Conservation (phyloP, 2,329 filamentous ascomycete genomes). For the Penicillium fuscoglaucum region DNA sequence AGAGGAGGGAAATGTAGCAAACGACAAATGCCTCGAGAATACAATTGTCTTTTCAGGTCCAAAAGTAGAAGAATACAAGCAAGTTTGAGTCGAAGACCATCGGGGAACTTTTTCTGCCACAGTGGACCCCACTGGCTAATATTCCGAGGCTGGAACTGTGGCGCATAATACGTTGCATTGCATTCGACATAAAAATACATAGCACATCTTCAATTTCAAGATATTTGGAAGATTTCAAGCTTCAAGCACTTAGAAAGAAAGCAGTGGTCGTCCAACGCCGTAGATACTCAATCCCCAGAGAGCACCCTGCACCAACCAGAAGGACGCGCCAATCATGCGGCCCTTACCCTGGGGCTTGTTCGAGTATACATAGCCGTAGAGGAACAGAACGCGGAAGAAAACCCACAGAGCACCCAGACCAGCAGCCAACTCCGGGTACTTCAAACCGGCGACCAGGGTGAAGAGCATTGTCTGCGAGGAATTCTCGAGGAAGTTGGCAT, state of each 20-base stretch:
- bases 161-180: neutral
- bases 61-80: neutral
- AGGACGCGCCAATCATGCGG: slow-evolving; percentile 35
- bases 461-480: slow-evolving; percentile 52
- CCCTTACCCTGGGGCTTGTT: slow-evolving; percentile 42
- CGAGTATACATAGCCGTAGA: slow-evolving; percentile 49
- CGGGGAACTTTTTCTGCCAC: slow-evolving; percentile 27
- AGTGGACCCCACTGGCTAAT: slow-evolving; percentile 7
- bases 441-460: slow-evolving; percentile 56
- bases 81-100: neutral
- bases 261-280: slow-evolving; percentile 36
- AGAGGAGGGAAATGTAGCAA: neutral
- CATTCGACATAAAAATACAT: neutral
- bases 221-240: too few species aligned
- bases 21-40: neutral
- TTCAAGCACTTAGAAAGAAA: slow-evolving; percentile 22
- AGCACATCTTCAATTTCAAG: neutral
- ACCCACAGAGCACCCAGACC: slow-evolving; percentile 53
- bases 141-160: neutral
- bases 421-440: slow-evolving; percentile 52
- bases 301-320: slow-evolving; percentile 44
- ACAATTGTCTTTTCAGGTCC: neutral
- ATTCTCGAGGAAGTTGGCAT: slow-evolving; percentile 63
- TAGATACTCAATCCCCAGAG: slow-evolving; percentile 43
- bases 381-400: slow-evolving; percentile 51